phyloP scores from a whole-genome alignment of 768 basidiomycete species.

The Auricularia sp. region DNA sequence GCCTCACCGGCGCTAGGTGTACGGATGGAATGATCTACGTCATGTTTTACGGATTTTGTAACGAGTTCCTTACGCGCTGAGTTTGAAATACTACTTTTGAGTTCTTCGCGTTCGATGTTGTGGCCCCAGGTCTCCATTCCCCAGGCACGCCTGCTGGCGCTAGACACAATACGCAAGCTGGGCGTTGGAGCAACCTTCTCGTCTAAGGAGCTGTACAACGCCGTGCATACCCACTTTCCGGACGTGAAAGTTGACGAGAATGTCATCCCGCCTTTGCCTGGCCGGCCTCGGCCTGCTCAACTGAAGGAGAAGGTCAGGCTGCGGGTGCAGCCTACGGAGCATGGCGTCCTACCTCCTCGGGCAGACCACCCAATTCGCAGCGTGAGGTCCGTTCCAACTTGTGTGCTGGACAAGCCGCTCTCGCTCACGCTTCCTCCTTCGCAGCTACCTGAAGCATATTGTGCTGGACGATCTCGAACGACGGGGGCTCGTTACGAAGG shows the following conservation, averaged over 20 bases:
- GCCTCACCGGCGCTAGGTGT: not conserved
- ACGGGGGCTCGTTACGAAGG: constrained; percentile 4
- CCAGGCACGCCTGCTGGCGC: not conserved
- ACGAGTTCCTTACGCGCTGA: not conserved
- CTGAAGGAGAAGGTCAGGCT: not conserved
- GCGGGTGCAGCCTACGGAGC: not conserved
- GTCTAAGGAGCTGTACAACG: not conserved
- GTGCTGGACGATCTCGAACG: constrained; percentile 7
- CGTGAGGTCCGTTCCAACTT: not conserved
- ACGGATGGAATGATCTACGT: not conserved
- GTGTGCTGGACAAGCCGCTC: not conserved
- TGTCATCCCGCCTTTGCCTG: not conserved
- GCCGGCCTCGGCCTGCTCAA: not conserved
- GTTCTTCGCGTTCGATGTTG: not conserved
- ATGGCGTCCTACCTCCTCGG: not conserved
- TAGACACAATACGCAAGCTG: not conserved
- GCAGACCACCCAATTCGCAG: constrained; percentile 9
- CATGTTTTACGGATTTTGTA: not conserved
- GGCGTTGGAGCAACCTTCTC: not conserved
- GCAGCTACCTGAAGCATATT: constrained; percentile 8
- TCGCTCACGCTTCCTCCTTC: not conserved
- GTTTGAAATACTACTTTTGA: not conserved
- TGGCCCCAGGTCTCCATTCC: not conserved
- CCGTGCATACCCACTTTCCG: not conserved
- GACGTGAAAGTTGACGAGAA: not conserved